These are phyloP conservation scores for Uronychia setigera DNA, from an alignment of 73 alveolate species.

Conservation along the genomic window DNA sequence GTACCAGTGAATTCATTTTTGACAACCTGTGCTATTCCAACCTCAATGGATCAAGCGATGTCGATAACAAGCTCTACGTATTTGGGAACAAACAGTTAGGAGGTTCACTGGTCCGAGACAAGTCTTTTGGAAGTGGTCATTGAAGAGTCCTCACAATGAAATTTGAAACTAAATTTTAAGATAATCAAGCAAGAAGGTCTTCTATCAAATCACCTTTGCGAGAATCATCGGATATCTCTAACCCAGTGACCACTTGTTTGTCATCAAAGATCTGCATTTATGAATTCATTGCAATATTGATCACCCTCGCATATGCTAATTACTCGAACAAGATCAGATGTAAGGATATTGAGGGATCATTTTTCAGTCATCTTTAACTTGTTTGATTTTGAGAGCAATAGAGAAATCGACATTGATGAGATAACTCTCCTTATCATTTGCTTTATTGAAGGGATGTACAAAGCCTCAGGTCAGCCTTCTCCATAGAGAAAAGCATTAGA, in stretches of 20 bases:
- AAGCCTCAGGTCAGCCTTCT: slow-evolving; percentile 5
- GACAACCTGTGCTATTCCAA: neutral
- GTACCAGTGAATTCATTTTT: slow-evolving; percentile 1
- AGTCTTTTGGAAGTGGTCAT: neutral
- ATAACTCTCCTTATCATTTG: slow-evolving; percentile 29
- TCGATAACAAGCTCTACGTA: neutral
- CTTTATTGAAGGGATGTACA: slow-evolving; percentile 38
- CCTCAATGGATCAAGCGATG: neutral
- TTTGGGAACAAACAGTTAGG: neutral
- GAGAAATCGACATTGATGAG: slow-evolving; percentile 34
- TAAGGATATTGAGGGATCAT: neutral
- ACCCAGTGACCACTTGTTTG: too few relatives aligned
- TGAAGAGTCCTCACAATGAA: neutral
- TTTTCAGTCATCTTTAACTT: slow-evolving; percentile 16
- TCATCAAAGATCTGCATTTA: slow-evolving; percentile 9
- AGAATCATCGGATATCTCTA: too few relatives aligned
- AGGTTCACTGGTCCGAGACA: neutral
- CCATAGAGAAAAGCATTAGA: slow-evolving; percentile 23
- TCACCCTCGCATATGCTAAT: slow-evolving; percentile 10
- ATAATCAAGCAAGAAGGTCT: neutral
- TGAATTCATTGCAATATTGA: slow-evolving; percentile 11
- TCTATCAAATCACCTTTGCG: too few relatives aligned
- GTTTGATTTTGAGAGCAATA: slow-evolving; percentile 6
- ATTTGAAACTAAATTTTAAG: neutral
- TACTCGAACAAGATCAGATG: slow-evolving; percentile 23